A percentile compares a stretch with the other conserved stretches of the same genome.
phyloP scores from a whole-genome alignment of 2,329 filamentous ascomycete species.

The Phaeosphaeriaceae sp. region DNA sequence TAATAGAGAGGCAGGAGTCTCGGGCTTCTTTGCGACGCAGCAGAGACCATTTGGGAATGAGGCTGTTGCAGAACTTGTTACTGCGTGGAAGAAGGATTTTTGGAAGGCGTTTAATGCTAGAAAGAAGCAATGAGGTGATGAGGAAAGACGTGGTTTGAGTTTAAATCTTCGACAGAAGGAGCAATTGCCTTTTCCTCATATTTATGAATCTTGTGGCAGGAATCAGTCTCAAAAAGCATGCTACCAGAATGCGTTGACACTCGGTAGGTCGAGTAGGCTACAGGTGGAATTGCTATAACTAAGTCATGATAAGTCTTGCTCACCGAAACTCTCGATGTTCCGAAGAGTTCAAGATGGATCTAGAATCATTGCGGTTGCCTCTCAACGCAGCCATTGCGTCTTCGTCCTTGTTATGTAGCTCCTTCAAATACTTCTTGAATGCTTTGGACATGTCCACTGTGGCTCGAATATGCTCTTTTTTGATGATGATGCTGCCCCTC shows the following conservation, averaged over 20 bases:
- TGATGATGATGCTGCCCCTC: conserved; percentile 4
- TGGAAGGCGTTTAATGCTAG: not conserved
- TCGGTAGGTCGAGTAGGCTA: no score
- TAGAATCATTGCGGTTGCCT: not conserved
- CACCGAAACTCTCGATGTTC: not conserved
- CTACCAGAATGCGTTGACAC: no score
- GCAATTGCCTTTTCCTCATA: not conserved
- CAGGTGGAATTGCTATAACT: no score
- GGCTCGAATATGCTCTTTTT: conserved; percentile 16
- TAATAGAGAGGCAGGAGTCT: not conserved
- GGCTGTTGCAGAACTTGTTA: not conserved
- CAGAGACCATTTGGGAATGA: not conserved
- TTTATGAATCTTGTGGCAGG: no score
- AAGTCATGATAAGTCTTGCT: no score
- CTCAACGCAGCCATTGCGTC: not conserved
- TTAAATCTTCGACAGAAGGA: not conserved
- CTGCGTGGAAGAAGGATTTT: not conserved
- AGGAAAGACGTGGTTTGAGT: not conserved
- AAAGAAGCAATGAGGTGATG: not conserved
- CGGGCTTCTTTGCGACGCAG: not conserved
- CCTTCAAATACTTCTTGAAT: conserved; percentile 24
- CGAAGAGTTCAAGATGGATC: not conserved
- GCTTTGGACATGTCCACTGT: conserved; percentile 22
- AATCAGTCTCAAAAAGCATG: no score
- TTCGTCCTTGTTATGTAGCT: conserved; percentile 13